These are phyloP conservation scores for Barbatosphaeria neglecta DNA, from an alignment of 495 filamentous ascomycete genomes.

Conservation along the genomic window DNA sequence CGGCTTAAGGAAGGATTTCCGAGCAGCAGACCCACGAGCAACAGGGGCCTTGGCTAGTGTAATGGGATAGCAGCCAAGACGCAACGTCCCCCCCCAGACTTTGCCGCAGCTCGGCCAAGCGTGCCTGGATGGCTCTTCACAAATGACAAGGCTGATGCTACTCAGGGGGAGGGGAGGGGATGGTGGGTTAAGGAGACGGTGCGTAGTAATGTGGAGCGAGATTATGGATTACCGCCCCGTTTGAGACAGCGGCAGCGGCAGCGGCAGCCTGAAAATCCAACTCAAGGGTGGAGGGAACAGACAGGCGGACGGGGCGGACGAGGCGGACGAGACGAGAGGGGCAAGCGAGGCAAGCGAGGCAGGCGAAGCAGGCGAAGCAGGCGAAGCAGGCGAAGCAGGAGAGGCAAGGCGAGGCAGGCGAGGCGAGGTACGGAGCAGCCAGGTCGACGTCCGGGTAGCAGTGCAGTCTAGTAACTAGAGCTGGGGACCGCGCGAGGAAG, in stretches of 20 bases:
- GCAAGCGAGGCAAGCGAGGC: too few relatives aligned
- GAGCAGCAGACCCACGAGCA: not conserved
- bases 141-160: not conserved
- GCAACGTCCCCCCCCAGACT: not conserved
- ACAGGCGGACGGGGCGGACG: too few relatives aligned
- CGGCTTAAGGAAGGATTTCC: not conserved
- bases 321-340: too few relatives aligned
- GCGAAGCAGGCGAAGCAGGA: too few relatives aligned
- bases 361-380: too few relatives aligned
- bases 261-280: not conserved
- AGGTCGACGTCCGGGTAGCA: not conserved
- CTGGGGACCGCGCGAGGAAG: not conserved
- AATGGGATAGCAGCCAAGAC: not conserved
- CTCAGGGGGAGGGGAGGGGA: not conserved
- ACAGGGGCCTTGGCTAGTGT: not conserved
- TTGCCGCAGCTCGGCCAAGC: not conserved
- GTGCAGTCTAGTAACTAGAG: not conserved
- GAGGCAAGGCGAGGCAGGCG: too few relatives aligned
- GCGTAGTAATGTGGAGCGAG: not conserved
- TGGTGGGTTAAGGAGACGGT: too few relatives aligned
- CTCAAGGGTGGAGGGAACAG: not conserved
- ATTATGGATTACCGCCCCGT: not conserved
- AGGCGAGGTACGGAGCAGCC: not conserved
- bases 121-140: not conserved
- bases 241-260: not conserved